Base-by-base conservation (phyloP, 176 grass and related monocot genomes). In the Thalia dealbata region DNA sequence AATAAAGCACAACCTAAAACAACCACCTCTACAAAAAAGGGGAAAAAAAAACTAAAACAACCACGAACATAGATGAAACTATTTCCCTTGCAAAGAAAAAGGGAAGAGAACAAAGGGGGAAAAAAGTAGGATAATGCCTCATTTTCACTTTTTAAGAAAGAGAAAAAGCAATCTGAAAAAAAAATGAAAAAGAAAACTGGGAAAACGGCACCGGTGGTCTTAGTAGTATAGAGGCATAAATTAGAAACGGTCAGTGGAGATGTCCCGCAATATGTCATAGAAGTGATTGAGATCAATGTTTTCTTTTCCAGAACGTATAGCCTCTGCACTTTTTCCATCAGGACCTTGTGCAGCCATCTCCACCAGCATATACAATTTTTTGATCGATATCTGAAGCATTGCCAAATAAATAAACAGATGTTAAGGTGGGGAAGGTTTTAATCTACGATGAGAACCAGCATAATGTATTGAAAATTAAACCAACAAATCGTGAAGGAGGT, bases 281-380 rank as follows among this genome's bases (percentile, higher is more conserved):
- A 99, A 99, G 81, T 92, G 89, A 64, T 93, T 91, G 61, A 93
- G 84, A 81, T 93, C 78, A 6, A 99, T 88, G 81, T 99, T 93
- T 29, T 80, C 87, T 86, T 93, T 74, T 73, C 87, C 90, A 1
- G 81, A 28, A 78, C 84, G 90, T 75, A 99, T 75, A 32, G 95
- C 89, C 62, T 99, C 95, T 16, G 90, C 85, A 73, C 83, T 88
- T 75, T 88, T 88, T 28, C 87, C 76, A 24, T 60, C 50, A 30
- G 85, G 76, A 41, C 89, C 95, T 77, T 93, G 87, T 13, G 87
- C 83, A 72, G 95, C 95, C 95, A 99, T 99, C 87, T 99, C 95
- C 16, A 99, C 86, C 54, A 99, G 79, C 56, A 79, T 93, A 71
- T 99, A 92, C 55, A 97, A n/a, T 68, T 86, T 90, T 81, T 97